Conservation (phyloP, 108 stramenopile genomes). For the Fragilaria crotonensis region DNA sequence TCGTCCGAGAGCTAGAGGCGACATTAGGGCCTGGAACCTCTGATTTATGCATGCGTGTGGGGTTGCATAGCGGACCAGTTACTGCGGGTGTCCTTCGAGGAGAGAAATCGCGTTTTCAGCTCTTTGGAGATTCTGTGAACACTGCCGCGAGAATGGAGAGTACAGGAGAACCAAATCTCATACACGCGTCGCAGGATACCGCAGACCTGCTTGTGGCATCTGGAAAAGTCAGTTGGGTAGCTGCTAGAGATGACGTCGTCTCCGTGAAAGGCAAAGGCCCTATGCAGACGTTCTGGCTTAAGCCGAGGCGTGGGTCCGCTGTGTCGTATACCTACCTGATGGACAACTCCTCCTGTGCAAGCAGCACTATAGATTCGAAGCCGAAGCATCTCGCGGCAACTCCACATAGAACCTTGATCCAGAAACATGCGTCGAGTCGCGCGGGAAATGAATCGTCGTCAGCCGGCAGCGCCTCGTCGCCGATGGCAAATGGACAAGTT, state of each 20-base stretch:
- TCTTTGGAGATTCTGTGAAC: constrained; percentile 58
- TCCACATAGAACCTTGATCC: neutral
- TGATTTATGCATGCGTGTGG: constrained; percentile 26
- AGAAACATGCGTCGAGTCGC: neutral
- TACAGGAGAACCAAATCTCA: constrained; percentile 16
- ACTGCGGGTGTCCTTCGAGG: constrained; percentile 46
- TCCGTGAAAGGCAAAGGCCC: constrained; percentile 35
- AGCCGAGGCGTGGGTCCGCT: neutral
- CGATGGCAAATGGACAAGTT: neutral
- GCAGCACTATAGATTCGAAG: neutral
- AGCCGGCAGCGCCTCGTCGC: neutral
- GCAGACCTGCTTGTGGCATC: constrained; percentile 20
- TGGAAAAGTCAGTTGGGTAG: constrained; percentile 21
- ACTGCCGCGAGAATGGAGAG: constrained; percentile 18
- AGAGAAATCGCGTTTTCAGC: constrained; percentile 33
- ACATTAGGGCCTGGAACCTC: constrained; percentile 20
- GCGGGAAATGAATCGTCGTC: neutral
- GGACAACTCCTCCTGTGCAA: neutral
- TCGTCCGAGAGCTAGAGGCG: constrained; percentile 9
- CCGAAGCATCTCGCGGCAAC: neutral
- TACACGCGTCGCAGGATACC: constrained; percentile 37
- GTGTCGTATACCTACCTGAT: neutral
- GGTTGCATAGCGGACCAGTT: constrained; percentile 34
- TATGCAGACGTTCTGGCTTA: constrained; percentile 35
- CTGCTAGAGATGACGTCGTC: constrained; percentile 14